Conservation (phyloP, 2,329 filamentous ascomycete genomes). For the Fusarium concolor region DNA sequence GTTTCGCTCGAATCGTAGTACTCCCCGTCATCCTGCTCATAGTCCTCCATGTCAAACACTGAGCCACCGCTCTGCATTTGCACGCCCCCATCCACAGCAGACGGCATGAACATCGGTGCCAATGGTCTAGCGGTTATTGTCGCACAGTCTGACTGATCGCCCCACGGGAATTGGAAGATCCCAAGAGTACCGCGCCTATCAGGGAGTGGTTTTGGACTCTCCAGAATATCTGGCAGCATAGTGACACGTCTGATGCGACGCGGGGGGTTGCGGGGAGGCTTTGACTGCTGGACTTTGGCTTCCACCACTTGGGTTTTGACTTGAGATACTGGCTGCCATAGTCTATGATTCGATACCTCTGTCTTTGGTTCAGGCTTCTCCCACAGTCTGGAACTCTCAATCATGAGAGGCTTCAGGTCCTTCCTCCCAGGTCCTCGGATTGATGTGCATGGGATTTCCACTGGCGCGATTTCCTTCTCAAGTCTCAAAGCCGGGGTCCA, state of each 20-base stretch:
- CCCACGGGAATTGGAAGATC: constrained; percentile 75
- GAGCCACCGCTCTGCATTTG: constrained; percentile 54
- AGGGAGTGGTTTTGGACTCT: constrained; percentile 69
- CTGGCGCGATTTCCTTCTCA: constrained; percentile 19
- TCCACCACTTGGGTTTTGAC: constrained; percentile 29
- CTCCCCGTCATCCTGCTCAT: constrained; percentile 64
- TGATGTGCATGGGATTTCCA: constrained; percentile 12
- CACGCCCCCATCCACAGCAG: constrained; percentile 23
- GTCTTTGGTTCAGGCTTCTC: constrained; percentile 21
- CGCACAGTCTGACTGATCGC: constrained; percentile 69
- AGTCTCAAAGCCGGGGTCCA: constrained; percentile 38
- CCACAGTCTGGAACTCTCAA: constrained; percentile 42
- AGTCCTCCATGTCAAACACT: constrained; percentile 68
- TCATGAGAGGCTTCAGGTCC: constrained; percentile 31
- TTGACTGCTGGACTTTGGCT: constrained; percentile 51
- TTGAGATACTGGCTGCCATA: constrained; percentile 38
- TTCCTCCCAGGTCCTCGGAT: constrained; percentile 21
- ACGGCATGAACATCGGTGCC: constrained; percentile 60
- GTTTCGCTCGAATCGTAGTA: constrained; percentile 46
- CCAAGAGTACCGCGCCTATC: constrained; percentile 70
- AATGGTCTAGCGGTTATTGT: constrained; percentile 55
- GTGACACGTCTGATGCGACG: constrained; percentile 68
- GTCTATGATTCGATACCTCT: constrained; percentile 13
- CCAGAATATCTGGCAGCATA: constrained; percentile 70
- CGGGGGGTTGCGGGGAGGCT: constrained; percentile 65